These are phyloP conservation scores for Coniochaeta sp. DNA, from an alignment of 2,329 filamentous ascomycete genomes.

Conservation along the genomic window DNA sequence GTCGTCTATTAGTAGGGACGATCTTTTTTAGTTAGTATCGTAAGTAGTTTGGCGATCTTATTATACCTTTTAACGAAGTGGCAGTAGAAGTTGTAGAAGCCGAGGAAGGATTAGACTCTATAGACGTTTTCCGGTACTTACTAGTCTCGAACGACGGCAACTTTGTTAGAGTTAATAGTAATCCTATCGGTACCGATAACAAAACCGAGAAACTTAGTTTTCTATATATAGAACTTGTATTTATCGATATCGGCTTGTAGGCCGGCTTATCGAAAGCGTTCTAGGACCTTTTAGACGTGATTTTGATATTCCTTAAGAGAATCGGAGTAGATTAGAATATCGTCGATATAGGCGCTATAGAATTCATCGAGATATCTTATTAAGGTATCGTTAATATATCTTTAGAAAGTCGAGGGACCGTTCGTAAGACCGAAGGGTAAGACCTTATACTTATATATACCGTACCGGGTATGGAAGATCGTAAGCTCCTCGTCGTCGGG, in stretches of 20 bases:
- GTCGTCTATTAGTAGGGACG: neutral
- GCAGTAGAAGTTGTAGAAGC: constrained; percentile 6
- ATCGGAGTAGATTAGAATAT: constrained; percentile 7
- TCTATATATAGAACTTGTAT: constrained; percentile 4
- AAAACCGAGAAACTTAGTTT: constrained; percentile 4
- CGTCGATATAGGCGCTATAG: no score
- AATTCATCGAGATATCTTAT: no score
- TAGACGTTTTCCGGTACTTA: neutral
- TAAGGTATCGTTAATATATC: no score
- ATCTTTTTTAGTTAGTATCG: neutral
- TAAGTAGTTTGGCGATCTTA: neutral
- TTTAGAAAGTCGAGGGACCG: no score
- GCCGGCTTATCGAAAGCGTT: neutral
- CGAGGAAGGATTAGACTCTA: constrained; percentile 2
- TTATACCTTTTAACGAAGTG: constrained; percentile 3
- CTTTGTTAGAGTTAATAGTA: neutral
- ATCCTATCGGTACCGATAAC: no score
- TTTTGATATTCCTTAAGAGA: neutral
- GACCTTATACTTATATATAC: constrained; percentile 4
- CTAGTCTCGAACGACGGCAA: neutral
- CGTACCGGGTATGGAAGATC: neutral
- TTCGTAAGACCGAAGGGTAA: no score
- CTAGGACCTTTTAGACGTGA: neutral
- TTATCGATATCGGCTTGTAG: constrained; percentile 7
- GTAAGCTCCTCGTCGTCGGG: neutral